Base-by-base conservation (phyloP, 2,329 filamentous ascomycete genomes). In the Aspergillus sojae region DNA sequence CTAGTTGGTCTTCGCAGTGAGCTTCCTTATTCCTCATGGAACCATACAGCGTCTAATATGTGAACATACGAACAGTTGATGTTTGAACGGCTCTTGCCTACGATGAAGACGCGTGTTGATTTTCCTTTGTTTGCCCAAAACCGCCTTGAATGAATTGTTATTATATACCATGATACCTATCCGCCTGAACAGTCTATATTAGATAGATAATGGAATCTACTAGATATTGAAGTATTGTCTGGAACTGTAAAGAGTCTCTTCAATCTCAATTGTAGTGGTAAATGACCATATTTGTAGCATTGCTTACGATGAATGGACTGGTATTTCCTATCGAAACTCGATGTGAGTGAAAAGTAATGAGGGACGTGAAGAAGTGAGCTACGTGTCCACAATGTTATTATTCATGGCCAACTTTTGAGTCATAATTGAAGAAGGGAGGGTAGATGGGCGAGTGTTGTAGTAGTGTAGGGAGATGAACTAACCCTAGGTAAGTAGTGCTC, bases 151-250 rank as follows among this genome's bases (percentile, higher is more conserved):
- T 56, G 50, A 43, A 53, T 9, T 46, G 34, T 56, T 39, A 28
- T 26, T 28, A 46, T 61, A 57, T 58, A 62, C 46, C 53, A 57
- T 55, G 56, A 62, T 62, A 62, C 61, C 61, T 55, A 54, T 54
- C 21, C 34, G 32, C 52, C 36, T 55, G 32, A 36, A 39, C 34
- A 26, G n/a, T 19, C 34, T 39, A 39, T 55, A 39, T 39, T 21
- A 36, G 23, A 55, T 21, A 36, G 23, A 55, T 55, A 55, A 55
- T 55, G 32, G 52, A 55, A 36, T 10, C 11, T 55, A 55, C 11
- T 55, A 55, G 52, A 55, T 23, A 6, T 28, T 55, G n/a, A 23
- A 36, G n/a, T 12, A 34, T 36, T 26, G 39, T 10, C 39, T 9
- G 19, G 19, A n/a, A 10, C 39, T 41, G 39, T 14, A 6, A 41